Evolutionary conservation across 31 red algal species (phyloP), one percentile per base, ranked within the genome.

Genomic region (Odonthalia washingtoniensis): DNA sequence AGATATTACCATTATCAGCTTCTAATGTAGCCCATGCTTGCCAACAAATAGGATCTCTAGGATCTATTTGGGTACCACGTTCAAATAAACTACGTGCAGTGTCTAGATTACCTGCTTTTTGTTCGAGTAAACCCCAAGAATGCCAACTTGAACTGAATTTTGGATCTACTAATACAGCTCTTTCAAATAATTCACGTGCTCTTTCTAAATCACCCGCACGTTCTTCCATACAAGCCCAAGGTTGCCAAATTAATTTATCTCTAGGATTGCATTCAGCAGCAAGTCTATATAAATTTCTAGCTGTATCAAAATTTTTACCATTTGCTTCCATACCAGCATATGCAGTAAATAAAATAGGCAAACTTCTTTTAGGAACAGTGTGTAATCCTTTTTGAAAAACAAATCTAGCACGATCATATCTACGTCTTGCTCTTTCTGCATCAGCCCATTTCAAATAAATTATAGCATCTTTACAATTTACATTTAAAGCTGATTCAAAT

Each of bases 121-220:
- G 57, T 65, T 97, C 95, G 31, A 97, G 78, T 35, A 90, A 62
- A n/a, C 95, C 95, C 95, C 95, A 97, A 39, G 87, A 86, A 41
- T 97, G 95, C 84, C 90, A 97, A 36, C 78, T 90, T 62, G 82
- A 63, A 35, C 87, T 44, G 68, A 81, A 89, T 32, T 42, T 57
- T 3, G 82, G 76, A 40, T 96, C 94, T 0, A 80, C 90, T 5
- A 86, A n/a, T n/a, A 93, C 68, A n/a, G 86, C 95, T 16, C 92
- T 57, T 36, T 89, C 81, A 77, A 94, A 97, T 39, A 97, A 92
- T 57, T 90, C 46, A 41, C 95, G 45, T 18, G 95, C 95, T 30
- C 87, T 18, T 1, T 40, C 82, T 6, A 67, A 40, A 61, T 93
- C 46, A 41, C 90, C 90, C 14, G 64, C 35, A 32, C 60, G 86